phyloP scores from a whole-genome alignment of 306 rosid genomes.

The Castanea sativa region DNA sequence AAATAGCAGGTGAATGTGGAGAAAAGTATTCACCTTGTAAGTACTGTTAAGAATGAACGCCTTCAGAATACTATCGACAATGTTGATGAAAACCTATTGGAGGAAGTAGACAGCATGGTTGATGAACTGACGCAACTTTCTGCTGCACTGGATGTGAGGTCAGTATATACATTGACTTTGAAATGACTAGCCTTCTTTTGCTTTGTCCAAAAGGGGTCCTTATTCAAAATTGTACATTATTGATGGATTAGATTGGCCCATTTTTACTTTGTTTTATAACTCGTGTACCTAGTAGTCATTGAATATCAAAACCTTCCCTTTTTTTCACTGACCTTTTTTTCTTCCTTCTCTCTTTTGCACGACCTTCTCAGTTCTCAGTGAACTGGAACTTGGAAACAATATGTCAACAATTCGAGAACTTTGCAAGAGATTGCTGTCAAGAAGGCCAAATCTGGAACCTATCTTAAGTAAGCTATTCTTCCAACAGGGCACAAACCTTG shows the following conservation, averaged over 20 bases:
- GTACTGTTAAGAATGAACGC: neutral
- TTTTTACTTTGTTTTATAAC: neutral
- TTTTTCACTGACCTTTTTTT: neutral
- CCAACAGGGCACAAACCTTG: neutral
- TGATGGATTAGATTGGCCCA: too few relatives aligned
- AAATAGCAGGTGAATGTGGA: slow-evolving; percentile 14
- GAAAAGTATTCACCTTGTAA: neutral
- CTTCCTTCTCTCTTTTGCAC: neutral
- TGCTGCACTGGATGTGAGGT: slow-evolving; percentile 29
- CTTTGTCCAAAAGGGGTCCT: too few relatives aligned
- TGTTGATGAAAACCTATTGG: neutral
- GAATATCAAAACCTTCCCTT: neutral
- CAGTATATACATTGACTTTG: neutral
- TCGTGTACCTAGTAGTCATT: too few relatives aligned
- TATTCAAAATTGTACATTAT: too few relatives aligned
- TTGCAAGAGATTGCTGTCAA: slow-evolving; percentile 14
- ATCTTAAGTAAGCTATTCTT: neutral
- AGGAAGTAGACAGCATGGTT: slow-evolving; percentile 6
- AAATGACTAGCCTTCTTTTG: too few relatives aligned
- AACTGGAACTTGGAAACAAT: neutral
- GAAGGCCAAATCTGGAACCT: slow-evolving; percentile 8
- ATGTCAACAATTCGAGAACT: neutral
- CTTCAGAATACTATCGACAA: neutral
- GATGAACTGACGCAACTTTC: slow-evolving; percentile 31
- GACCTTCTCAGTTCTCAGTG: neutral